Conservation (phyloP, 2,329 filamentous ascomycete genomes). For the Sporothrix schenckii region DNA sequence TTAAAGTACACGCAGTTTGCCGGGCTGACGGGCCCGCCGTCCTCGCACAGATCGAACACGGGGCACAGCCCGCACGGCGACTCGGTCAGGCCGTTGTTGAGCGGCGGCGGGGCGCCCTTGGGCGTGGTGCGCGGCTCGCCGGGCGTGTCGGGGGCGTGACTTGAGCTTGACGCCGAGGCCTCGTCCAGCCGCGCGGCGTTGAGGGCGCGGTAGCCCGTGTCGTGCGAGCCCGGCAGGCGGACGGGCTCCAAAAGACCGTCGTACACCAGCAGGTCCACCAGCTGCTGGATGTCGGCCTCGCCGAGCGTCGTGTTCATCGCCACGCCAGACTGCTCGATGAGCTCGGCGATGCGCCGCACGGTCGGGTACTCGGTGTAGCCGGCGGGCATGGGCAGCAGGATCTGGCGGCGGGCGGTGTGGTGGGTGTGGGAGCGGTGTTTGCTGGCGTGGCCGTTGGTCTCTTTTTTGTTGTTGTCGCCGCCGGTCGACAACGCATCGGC, state of each 20-base stretch:
- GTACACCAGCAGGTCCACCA: constrained; percentile 85
- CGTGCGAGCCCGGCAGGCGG: constrained; percentile 53
- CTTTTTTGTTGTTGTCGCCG: constrained; percentile 24
- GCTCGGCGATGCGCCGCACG: constrained; percentile 72
- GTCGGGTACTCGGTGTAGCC: constrained; percentile 81
- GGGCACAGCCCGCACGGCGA: constrained; percentile 90
- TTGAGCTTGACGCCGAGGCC: constrained; percentile 20
- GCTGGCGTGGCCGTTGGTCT: constrained; percentile 29
- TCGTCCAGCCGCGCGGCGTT: constrained; percentile 51
- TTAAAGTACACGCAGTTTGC: constrained; percentile 91
- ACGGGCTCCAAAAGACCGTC: constrained; percentile 75
- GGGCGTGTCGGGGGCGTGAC: constrained; percentile 37
- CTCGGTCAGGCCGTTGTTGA: constrained; percentile 77
- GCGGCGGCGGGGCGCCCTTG: constrained; percentile 47
- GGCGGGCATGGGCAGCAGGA: constrained; percentile 59
- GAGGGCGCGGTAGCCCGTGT: constrained; percentile 56
- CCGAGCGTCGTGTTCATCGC: constrained; percentile 71
- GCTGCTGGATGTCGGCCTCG: constrained; percentile 77
- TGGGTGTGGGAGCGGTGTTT: constrained; percentile 35
- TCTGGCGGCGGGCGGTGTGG: constrained; percentile 39
- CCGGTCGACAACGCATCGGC: constrained; percentile 52
- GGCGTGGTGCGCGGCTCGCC: constrained; percentile 32
- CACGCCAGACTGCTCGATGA: constrained; percentile 69
- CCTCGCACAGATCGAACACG: constrained; percentile 88
- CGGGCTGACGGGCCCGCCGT: constrained; percentile 86